These are phyloP conservation scores for Diaporthe vexans DNA, from an alignment of 2,329 filamentous ascomycete species.

Conservation along the genomic window DNA sequence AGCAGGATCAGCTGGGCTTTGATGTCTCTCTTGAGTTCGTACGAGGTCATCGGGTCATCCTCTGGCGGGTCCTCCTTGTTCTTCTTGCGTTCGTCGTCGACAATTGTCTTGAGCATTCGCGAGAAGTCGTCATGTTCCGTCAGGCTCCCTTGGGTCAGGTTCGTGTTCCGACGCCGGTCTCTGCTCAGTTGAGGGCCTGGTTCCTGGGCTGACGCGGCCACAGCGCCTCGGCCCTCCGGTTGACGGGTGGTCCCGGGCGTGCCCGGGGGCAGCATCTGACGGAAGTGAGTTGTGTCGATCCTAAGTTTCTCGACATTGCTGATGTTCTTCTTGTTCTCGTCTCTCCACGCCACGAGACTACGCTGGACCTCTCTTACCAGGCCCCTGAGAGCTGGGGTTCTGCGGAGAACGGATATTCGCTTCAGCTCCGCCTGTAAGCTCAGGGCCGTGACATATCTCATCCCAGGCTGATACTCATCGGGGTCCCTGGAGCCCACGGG, in stretches of 20 bases:
- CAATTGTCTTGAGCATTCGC: conserved; percentile 6
- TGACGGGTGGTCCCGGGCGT: neutral
- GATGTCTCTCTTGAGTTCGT: conserved; percentile 32
- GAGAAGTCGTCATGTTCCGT: conserved; percentile 28
- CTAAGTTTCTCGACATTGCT: neutral
- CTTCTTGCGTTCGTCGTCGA: conserved; percentile 15
- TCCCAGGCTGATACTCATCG: conserved; percentile 9
- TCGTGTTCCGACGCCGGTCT: conserved; percentile 3
- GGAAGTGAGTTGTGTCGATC: conserved; percentile 14
- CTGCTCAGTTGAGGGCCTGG: conserved; percentile 3
- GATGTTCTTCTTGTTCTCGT: neutral
- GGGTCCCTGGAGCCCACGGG: neutral
- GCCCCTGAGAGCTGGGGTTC: conserved; percentile 29
- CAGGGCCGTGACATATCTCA: conserved; percentile 37
- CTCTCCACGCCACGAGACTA: conserved; percentile 29
- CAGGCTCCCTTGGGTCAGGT: conserved; percentile 23
- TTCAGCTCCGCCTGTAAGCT: conserved; percentile 34
- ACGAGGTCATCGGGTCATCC: neutral
- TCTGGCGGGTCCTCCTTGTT: neutral
- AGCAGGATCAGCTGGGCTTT: conserved; percentile 33
- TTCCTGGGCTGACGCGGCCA: neutral
- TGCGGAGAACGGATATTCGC: conserved; percentile 29
- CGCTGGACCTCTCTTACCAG: conserved; percentile 24
- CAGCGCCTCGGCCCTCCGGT: neutral
- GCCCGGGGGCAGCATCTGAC: neutral